phyloP scores from a whole-genome alignment of 1,284 basidiomycete species.

The Cerioporus squamosus region DNA sequence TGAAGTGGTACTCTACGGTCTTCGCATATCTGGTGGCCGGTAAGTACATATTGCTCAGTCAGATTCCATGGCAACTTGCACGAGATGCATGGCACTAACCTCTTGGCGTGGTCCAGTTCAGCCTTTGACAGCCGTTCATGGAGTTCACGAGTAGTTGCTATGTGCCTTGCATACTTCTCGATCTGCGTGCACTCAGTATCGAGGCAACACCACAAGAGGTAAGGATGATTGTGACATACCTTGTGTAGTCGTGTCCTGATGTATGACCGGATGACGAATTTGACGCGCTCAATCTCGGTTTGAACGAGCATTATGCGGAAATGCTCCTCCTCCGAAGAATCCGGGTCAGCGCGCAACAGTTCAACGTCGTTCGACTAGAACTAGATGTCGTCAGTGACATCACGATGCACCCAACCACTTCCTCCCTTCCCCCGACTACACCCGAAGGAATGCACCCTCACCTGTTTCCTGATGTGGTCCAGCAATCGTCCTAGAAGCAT shows the following conservation, averaged over 20 bases:
- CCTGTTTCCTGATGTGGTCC: constrained; percentile 88
- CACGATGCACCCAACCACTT: not conserved
- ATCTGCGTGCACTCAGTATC: constrained; percentile 54
- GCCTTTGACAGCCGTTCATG: constrained; percentile 78
- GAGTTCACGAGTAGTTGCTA: constrained; percentile 67
- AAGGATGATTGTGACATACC: constrained; percentile 44
- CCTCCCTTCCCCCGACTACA: not conserved
- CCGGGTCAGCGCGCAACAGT: constrained; percentile 74
- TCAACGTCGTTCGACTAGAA: constrained; percentile 47
- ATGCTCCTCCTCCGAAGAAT: constrained; percentile 88
- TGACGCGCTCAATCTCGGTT: constrained; percentile 91
- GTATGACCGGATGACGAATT: constrained; percentile 88
- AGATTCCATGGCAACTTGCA: not conserved
- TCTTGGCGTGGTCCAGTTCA: constrained; percentile 79
- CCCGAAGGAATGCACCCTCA: constrained; percentile 40
- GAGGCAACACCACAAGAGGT: not conserved
- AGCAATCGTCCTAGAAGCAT: constrained; percentile 73
- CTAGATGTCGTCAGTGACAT: constrained; percentile 23
- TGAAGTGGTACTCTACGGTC: constrained; percentile 75
- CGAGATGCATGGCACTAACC: constrained; percentile 43
- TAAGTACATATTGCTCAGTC: too few relatives aligned
- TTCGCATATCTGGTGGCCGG: constrained; percentile 64
- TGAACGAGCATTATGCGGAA: constrained; percentile 90
- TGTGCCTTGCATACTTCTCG: constrained; percentile 83
- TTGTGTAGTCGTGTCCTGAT: constrained; percentile 87